A percentile compares a stretch with the other conserved stretches of the same genome.
These are phyloP conservation scores for Curvularia hawaiiensis DNA, from an alignment of 2,329 filamentous ascomycete genomes.

Conservation along the genomic window DNA sequence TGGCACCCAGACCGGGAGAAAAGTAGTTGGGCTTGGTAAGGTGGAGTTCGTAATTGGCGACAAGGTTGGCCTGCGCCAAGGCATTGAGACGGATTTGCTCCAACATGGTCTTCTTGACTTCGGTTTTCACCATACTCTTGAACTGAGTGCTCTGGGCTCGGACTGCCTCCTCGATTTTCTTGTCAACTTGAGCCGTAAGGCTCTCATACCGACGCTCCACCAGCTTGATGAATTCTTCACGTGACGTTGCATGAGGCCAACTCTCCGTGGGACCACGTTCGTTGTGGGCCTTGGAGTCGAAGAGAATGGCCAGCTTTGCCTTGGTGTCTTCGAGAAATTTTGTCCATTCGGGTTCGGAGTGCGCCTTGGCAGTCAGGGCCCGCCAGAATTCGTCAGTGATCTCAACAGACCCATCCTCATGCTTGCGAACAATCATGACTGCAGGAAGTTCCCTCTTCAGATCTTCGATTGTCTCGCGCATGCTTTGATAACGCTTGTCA, in stretches of 20 bases:
- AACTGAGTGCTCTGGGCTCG: conserved; percentile 25
- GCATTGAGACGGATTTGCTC: conserved; percentile 39
- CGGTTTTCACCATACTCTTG: conserved; percentile 22
- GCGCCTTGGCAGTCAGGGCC: conserved; percentile 63
- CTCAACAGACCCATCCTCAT: conserved; percentile 57
- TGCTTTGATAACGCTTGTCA: conserved; percentile 16
- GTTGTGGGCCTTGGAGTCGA: conserved; percentile 12
- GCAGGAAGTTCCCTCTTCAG: conserved; percentile 55
- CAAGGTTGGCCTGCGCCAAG: conserved; percentile 39
- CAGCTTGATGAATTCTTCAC: conserved; percentile 56
- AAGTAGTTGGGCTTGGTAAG: conserved; percentile 72
- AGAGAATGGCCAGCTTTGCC: conserved; percentile 43
- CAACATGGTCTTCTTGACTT: conserved; percentile 40
- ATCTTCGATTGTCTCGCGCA: conserved; percentile 22
- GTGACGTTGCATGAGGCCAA: conserved; percentile 46
- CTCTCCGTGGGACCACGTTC: conserved; percentile 11
- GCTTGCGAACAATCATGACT: conserved; percentile 60
- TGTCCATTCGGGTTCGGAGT: conserved; percentile 54
- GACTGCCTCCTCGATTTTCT: conserved; percentile 29
- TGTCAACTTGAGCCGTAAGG: conserved; percentile 29
- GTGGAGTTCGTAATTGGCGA: conserved; percentile 39
- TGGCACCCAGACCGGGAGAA: conserved; percentile 66
- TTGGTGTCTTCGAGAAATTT: conserved; percentile 59
- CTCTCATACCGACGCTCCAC: conserved; percentile 32
- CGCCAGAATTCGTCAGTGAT: conserved; percentile 69